Conservation (phyloP, 768 basidiomycete genomes). For the Dentipellis sp. region DNA sequence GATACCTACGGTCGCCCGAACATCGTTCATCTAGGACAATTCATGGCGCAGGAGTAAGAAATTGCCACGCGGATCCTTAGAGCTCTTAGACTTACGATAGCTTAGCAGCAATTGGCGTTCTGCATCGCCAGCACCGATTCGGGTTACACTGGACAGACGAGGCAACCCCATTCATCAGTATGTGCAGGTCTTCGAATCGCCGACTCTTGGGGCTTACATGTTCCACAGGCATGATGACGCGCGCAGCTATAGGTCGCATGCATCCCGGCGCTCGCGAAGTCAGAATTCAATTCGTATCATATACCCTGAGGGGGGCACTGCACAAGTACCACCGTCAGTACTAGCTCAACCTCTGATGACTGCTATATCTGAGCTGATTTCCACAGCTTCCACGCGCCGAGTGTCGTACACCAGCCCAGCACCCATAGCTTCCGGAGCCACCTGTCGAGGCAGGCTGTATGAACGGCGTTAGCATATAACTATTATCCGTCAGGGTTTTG, state of each 20-base stretch:
- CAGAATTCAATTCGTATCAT: neutral
- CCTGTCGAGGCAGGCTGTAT: neutral
- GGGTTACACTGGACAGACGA: constrained; percentile 10
- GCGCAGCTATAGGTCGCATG: neutral
- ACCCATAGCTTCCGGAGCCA: neutral
- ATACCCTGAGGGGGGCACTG: neutral
- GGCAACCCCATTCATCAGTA: constrained; percentile 9
- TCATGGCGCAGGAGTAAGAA: constrained; percentile 3
- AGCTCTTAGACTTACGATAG: neutral
- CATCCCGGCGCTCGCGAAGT: neutral
- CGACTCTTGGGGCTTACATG: neutral
- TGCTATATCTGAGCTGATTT: no score
- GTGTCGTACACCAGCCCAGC: neutral
- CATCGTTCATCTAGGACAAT: constrained; percentile 13
- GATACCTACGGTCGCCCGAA: constrained; percentile 9
- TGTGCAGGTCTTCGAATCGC: neutral
- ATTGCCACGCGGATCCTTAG: neutral
- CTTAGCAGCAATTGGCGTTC: neutral
- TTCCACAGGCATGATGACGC: neutral
- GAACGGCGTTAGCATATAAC: neutral
- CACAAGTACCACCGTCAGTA: neutral
- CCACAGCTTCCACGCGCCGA: neutral
- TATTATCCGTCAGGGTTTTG: no score
- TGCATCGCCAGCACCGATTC: constrained; percentile 6
- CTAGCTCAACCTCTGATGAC: neutral